phyloP scores from a whole-genome alignment of 495 filamentous ascomycete species.

The Podospora tetraspora region DNA sequence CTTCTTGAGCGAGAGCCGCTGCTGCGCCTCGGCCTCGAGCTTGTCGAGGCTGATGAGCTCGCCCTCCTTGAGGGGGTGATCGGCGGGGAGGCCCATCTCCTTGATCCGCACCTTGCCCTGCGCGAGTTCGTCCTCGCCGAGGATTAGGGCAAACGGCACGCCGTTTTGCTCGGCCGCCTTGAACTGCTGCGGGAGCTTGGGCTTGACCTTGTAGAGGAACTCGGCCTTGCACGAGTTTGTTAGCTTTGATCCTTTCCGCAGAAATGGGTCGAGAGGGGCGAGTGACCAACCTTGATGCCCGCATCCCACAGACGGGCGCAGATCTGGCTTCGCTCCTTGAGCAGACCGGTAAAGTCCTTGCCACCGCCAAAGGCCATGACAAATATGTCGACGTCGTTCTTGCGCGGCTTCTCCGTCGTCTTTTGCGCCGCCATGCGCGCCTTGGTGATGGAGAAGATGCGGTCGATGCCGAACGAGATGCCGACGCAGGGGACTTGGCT shows the following conservation, averaged over 20 bases:
- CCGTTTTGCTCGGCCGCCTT: constrained; percentile 61
- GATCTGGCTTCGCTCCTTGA: constrained; percentile 14
- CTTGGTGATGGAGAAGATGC: constrained; percentile 88
- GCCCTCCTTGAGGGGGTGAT: constrained; percentile 50
- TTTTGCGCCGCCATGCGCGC: constrained; percentile 59
- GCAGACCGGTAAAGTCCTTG: constrained; percentile 56
- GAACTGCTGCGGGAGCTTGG: constrained; percentile 73
- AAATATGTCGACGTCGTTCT: constrained; percentile 74
- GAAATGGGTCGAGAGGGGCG: not conserved
- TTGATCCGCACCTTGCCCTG: constrained; percentile 75
- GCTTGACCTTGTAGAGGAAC: constrained; percentile 74
- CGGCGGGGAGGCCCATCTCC: constrained; percentile 27
- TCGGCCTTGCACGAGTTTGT: constrained; percentile 49
- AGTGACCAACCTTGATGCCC: constrained; percentile 44
- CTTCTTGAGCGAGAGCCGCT: constrained; percentile 34
- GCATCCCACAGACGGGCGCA: constrained; percentile 59
- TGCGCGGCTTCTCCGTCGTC: constrained; percentile 32
- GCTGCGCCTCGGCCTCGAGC: constrained; percentile 56
- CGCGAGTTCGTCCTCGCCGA: constrained; percentile 77
- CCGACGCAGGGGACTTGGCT: constrained; percentile 83
- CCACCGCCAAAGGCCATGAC: constrained; percentile 85
- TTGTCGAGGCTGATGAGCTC: constrained; percentile 51
- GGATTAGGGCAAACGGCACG: constrained; percentile 71
- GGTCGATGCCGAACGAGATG: constrained; percentile 90
- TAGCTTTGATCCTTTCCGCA: not conserved